phyloP scores from a whole-genome alignment of 306 rosid species.

The Medicago lupulina region DNA sequence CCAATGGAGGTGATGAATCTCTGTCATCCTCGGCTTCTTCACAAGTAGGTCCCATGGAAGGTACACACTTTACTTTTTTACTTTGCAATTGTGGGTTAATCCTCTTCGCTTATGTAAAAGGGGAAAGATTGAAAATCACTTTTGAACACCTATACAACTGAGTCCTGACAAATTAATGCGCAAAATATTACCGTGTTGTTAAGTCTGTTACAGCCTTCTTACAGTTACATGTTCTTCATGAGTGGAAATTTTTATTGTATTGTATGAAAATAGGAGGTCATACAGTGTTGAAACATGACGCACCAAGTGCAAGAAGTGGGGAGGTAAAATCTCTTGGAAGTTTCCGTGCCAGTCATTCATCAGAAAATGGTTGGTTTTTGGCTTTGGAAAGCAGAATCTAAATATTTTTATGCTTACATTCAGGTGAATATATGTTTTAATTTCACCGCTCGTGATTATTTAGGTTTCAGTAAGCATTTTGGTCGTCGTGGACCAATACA shows the following conservation, averaged over 20 bases:
- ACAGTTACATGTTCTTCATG: background rate
- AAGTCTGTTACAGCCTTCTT: constrained; percentile 12
- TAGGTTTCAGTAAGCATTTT: constrained; percentile 66
- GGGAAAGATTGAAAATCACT: background rate
- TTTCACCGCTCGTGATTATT: constrained; percentile 24
- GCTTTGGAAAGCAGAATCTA: constrained; percentile 26
- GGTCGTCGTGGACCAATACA: constrained; percentile 64
- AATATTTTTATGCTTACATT: constrained; percentile 1
- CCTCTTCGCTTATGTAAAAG: constrained; percentile 18
- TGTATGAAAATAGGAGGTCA: constrained; percentile 46
- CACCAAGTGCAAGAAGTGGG: constrained; percentile 49
- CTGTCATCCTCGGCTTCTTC: constrained; percentile 46
- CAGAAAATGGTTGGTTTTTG: constrained; percentile 64
- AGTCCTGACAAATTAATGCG: background rate
- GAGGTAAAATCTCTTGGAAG: constrained; percentile 52
- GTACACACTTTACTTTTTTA: constrained; percentile 42
- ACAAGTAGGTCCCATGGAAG: constrained; percentile 56
- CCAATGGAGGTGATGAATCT: constrained; percentile 61
- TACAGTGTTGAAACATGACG: constrained; percentile 48
- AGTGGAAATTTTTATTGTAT: constrained; percentile 27
- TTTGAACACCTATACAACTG: background rate
- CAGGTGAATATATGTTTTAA: background rate
- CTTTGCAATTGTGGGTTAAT: constrained; percentile 3
- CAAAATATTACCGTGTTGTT: background rate
- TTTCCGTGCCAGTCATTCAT: constrained; percentile 51